phyloP scores from a whole-genome alignment of 176 grass and related monocot species.

The Zoysia pacifica region DNA sequence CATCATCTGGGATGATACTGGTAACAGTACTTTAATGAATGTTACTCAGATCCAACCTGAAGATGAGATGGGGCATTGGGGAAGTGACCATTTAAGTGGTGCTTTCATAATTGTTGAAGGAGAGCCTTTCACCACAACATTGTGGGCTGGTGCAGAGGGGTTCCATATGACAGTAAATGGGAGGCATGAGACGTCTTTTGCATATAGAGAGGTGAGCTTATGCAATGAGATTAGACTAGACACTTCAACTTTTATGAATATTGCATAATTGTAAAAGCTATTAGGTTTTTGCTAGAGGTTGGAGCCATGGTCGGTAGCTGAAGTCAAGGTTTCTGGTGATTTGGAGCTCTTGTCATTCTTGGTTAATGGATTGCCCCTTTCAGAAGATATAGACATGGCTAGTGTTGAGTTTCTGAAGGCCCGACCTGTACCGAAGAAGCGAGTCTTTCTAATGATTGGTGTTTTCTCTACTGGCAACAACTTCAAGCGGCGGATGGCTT shows the following conservation, averaged over 20 bases:
- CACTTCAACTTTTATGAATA: slow-evolving; percentile 25
- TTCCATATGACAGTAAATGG: slow-evolving; percentile 93
- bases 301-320: slow-evolving; percentile 84
- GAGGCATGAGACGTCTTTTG: slow-evolving; percentile 76
- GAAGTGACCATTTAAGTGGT: slow-evolving; percentile 45
- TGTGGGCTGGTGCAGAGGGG: slow-evolving; percentile 77
- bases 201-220: slow-evolving; percentile 74
- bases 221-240: not conserved
- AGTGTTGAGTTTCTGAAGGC: slow-evolving; percentile 62
- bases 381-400: slow-evolving; percentile 62
- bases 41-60: slow-evolving; percentile 44
- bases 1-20: slow-evolving; percentile 41
- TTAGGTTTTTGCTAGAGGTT: slow-evolving; percentile 59
- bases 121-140: slow-evolving; percentile 71
- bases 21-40: slow-evolving; percentile 44
- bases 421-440: slow-evolving; percentile 56
- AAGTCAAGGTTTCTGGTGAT: slow-evolving; percentile 70
- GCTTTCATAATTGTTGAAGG: slow-evolving; percentile 66
- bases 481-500: slow-evolving; percentile 84
- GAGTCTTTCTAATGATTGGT: slow-evolving; percentile 63
- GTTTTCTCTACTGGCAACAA: slow-evolving; percentile 93
- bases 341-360: slow-evolving; percentile 69
- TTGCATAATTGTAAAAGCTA: slow-evolving; percentile 43
- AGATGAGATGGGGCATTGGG: slow-evolving; percentile 40
- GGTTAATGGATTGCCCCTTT: slow-evolving; percentile 75